phyloP scores from a whole-genome alignment of 768 basidiomycete genomes.

The Leccinum obscurum region DNA sequence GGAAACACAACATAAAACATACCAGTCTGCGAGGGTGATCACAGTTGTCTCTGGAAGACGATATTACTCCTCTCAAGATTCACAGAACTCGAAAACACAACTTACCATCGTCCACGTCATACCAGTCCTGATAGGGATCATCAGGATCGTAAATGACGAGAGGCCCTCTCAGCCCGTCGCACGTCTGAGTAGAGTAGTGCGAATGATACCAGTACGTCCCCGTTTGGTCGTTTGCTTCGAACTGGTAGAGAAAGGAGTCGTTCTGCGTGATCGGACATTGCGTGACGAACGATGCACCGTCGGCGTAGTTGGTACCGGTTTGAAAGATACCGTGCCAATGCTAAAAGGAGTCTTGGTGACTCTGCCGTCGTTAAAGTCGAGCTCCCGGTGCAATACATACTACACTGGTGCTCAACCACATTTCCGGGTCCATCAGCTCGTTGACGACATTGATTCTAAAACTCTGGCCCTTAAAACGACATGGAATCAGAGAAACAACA shows the following conservation, averaged over 20 bases:
- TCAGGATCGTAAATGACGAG: conserved; percentile 43
- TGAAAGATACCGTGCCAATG: conserved; percentile 60
- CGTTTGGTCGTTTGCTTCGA: conserved; percentile 22
- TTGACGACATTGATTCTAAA: conserved; percentile 49
- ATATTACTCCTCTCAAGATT: background rate
- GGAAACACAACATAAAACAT: background rate
- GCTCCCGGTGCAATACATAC: conserved; percentile 10
- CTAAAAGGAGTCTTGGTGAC: conserved; percentile 26
- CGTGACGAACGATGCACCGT: conserved; percentile 43
- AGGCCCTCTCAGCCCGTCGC: conserved; percentile 40
- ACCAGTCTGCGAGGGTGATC: conserved; percentile 18
- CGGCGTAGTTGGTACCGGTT: conserved; percentile 41
- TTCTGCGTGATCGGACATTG: conserved; percentile 33
- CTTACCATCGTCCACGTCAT: conserved; percentile 47
- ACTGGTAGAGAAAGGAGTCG: conserved; percentile 23
- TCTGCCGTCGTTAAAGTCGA: background rate
- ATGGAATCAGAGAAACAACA: background rate
- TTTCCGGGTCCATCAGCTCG: conserved; percentile 43
- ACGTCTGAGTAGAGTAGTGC: conserved; percentile 40
- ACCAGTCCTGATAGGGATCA: conserved; percentile 39
- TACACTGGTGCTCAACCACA: conserved; percentile 53
- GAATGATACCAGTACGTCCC: conserved; percentile 40
- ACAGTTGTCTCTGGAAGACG: conserved; percentile 22
- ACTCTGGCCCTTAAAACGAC: conserved; percentile 34
- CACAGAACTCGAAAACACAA: background rate